Evolutionary conservation across 306 rosid species (phyloP), one percentile per base, ranked within the genome.

Genomic region (Arachis stenosperma): DNA sequence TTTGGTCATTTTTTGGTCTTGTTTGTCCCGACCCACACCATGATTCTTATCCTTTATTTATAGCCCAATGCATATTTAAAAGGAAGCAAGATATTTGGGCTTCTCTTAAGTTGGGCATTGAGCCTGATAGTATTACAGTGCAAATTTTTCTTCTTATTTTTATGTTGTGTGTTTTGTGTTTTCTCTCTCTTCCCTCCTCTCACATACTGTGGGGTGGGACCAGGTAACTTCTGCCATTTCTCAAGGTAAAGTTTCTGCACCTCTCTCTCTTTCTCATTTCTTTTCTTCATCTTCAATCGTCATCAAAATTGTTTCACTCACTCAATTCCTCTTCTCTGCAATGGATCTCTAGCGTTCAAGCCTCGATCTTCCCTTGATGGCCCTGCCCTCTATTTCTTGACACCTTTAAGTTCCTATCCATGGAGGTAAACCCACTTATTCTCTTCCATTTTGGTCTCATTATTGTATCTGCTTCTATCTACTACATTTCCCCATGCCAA

Each of bases 381-480:
- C 68, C 50, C 8, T 53, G 67, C 71, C 75, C 75, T 69, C 84
- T 71, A 37, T 54, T 70, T 84, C 81, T 66, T 85, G 60, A 85
- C 67, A 82, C 68, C 37, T 50, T 52, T n/a, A 8, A 39, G 48
- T 48, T 56, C 77, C 79, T 71, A 58, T 73, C 63, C 14, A 75
- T 83, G 85, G 74, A 88, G 98, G 98, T 92, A 81, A 81, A 70
- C 79, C 81, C 40, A 7, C 5, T 44, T 44, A 2, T 56, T 4
- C 17, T 44, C 5, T n/a, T 6, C 15, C 54, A 12, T 30, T 77
- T 68, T 47, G 7, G 47, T 69, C 3, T 22, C 10, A 33, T 50
- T 69, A 29, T 54, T 36, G 7, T 36, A 12, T 70, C 48, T 50
- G 55, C 17, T 11, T 50, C 6, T 69, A 14, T 59, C 15, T 33